These are phyloP conservation scores for Pseudogymnoascus sp. DNA, from an alignment of 2,329 filamentous ascomycete species.

Conservation along the genomic window DNA sequence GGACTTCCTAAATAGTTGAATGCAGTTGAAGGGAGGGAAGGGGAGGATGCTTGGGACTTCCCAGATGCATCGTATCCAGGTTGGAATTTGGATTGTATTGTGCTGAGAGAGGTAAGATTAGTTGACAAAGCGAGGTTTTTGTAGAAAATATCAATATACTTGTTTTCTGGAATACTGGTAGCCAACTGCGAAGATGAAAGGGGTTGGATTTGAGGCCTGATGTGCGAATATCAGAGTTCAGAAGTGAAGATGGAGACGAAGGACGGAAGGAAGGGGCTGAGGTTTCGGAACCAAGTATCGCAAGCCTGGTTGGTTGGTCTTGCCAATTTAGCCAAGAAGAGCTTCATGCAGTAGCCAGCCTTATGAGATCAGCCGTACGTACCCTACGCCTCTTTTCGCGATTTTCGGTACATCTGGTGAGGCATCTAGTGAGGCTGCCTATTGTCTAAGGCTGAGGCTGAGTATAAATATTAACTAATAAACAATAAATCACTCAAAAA, in stretches of 20 bases:
- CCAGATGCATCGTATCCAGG: neutral
- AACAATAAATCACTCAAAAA: neutral
- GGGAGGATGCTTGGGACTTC: neutral
- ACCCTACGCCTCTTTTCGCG: neutral
- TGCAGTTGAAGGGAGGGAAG: neutral
- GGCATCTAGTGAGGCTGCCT: no score
- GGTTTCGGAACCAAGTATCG: neutral
- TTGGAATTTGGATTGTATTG: neutral
- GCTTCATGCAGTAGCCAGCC: neutral
- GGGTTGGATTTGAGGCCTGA: neutral
- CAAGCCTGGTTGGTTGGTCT: neutral
- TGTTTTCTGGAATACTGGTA: neutral
- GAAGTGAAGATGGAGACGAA: neutral
- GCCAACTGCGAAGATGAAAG: neutral
- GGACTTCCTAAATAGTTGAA: slow-evolving; percentile 14
- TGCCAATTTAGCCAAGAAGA: neutral
- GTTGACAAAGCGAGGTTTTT: neutral
- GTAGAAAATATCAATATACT: neutral
- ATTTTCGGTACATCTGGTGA: neutral
- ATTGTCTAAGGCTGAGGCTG: no score
- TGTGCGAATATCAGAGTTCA: neutral
- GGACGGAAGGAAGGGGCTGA: no score
- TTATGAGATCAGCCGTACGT: neutral
- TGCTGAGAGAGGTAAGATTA: neutral
- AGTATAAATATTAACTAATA: neutral